Percentiles rank a stretch among this genome's conserved stretches.
Conservation (phyloP, 768 basidiomycete genomes). For the Amanita subjunquillea region DNA sequence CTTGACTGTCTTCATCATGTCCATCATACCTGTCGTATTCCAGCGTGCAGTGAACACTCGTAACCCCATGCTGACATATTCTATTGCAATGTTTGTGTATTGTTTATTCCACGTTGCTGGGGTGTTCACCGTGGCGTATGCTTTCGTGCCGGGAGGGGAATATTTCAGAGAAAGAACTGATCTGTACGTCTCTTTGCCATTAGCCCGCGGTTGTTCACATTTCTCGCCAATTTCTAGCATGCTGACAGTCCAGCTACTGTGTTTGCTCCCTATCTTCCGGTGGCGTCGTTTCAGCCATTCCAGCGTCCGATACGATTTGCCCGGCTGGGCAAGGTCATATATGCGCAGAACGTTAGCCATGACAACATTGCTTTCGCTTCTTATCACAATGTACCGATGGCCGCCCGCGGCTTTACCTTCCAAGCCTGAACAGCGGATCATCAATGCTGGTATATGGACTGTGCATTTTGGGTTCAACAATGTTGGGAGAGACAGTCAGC, state of each 20-base stretch:
- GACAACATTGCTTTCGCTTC: conserved; percentile 36
- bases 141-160: conserved; percentile 76
- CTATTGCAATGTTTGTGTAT: conserved; percentile 48
- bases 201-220: neutral
- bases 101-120: conserved; percentile 56
- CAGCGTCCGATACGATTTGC: conserved; percentile 2
- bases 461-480: conserved; percentile 83
- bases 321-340: conserved; percentile 15
- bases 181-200: conserved; percentile 32
- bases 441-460: conserved; percentile 85
- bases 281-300: conserved; percentile 14
- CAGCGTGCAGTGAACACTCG: conserved; percentile 31
- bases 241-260: conserved; percentile 38
- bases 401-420: conserved; percentile 44
- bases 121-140: conserved; percentile 83
- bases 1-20: conserved; percentile 53
- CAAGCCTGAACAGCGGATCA: conserved; percentile 52
- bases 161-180: conserved; percentile 73
- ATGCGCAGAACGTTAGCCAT: conserved; percentile 24
- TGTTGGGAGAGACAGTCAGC: conserved; percentile 63
- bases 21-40: conserved; percentile 47
- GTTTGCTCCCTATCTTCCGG: conserved; percentile 37
- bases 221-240: conserved; percentile 29
- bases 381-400: conserved; percentile 43
- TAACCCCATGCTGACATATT: conserved; percentile 38